phyloP scores from a whole-genome alignment of 129 eudicot species.

The Arctium lappa region DNA sequence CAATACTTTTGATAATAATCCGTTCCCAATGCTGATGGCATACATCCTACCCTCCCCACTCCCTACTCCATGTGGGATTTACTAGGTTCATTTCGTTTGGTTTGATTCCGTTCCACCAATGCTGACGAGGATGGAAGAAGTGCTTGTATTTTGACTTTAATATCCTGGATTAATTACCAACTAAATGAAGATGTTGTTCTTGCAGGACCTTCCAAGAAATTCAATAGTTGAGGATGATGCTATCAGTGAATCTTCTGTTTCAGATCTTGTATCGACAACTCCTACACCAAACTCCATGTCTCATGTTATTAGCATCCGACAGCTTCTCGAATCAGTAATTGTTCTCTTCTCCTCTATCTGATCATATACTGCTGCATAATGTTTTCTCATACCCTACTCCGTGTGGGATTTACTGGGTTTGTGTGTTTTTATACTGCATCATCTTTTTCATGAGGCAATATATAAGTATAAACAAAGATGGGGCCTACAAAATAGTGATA shows the following conservation, averaged over 20 bases:
- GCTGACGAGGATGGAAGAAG: background rate
- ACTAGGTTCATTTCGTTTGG: too few relatives aligned
- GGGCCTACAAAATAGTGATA: too few relatives aligned
- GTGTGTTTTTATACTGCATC: background rate
- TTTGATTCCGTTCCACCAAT: too few relatives aligned
- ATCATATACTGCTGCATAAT: background rate
- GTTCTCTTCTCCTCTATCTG: background rate
- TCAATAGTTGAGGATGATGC: conserved; percentile 76
- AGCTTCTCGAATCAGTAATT: conserved; percentile 85
- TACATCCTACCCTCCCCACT: too few relatives aligned
- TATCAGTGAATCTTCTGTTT: conserved; percentile 63
- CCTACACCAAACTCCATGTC: conserved; percentile 72
- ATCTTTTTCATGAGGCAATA: too few relatives aligned
- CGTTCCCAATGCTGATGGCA: too few relatives aligned
- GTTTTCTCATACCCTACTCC: background rate
- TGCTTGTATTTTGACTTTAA: background rate
- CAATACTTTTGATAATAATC: too few relatives aligned
- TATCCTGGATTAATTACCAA: background rate
- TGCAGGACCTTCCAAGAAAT: conserved; percentile 66
- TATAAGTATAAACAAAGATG: too few relatives aligned
- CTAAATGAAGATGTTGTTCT: conserved; percentile 9
- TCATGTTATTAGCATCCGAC: conserved; percentile 86
- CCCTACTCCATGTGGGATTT: too few relatives aligned
- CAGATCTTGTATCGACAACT: conserved; percentile 55
- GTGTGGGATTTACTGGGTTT: background rate